Base-by-base conservation (phyloP, 352 stramenopile species). In the Globisporangium cederbergense region DNA sequence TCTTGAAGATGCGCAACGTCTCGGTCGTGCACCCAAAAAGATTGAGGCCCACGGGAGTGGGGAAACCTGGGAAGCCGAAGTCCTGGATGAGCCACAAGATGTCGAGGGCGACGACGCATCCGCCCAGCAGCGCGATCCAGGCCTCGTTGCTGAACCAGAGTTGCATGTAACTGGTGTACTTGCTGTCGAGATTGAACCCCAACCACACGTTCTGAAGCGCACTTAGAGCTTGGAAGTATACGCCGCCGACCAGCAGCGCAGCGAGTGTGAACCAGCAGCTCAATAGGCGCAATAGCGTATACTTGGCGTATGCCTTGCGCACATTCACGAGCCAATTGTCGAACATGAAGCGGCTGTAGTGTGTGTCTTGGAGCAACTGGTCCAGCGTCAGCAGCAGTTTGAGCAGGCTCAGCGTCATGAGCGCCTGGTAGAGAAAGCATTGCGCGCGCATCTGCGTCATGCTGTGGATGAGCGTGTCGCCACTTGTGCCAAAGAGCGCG, bases 71-170 rank as follows among this genome's bases (percentile, higher is more conserved):
- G 49, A 88, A 90, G 25, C 75, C 36, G 36, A 62, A 83, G 46
- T 84, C 75, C 45, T 88, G 79, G 9, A 84, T 45, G 9, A 87
- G 14, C 78, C 77, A 88, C 13, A 84, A 34, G 0, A 87, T 0
- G 62, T 90, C 77, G 32, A 88, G 66, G 20, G 55, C 55, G 4
- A 90, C 65, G 25, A 81, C 53, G 0, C 75, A 58, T 1, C 75
- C 69, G 25, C 66, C 66, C 8, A 81, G 62, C 53, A 86, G 45
- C 13, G 63, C 62, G 40, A 66, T 68, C 73, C 77, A 86, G 7
- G 77, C 77, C 32, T 70, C 59, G 55, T 83, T 83, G n/a, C 64
- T 68, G 45, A 72, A 66, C 72, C 68, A 81, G 16, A 42, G 30
- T 6, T 68, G 54, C 34, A 66, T 66, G 6, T 47, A 49, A 38